phyloP scores from a whole-genome alignment of 306 rosid species.

The Prunus mongolica region DNA sequence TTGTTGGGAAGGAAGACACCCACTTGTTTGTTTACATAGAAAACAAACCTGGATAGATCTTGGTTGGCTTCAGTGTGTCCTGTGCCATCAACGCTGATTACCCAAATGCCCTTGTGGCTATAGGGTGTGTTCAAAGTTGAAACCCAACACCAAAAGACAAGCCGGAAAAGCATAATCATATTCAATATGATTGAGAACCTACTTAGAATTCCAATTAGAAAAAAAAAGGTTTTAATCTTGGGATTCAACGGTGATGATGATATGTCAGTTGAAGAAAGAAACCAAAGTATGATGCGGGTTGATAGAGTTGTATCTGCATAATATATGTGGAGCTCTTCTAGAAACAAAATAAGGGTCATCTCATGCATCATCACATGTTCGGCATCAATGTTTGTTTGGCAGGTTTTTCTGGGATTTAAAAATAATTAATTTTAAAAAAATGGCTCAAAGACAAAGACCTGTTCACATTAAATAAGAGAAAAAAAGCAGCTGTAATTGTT shows the following conservation, averaged over 20 bases:
- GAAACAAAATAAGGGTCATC: conserved; percentile 6
- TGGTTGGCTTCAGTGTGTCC: conserved; percentile 12
- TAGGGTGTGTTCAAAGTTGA: neutral
- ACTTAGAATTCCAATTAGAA: conserved; percentile 14
- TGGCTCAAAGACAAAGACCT: conserved; percentile 4
- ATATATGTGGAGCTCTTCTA: neutral
- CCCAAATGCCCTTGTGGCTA: conserved; percentile 1
- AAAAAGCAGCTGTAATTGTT: conserved; percentile 15
- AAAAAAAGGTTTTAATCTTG: neutral
- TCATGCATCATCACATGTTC: neutral
- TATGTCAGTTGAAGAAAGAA: neutral
- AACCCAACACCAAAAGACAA: conserved; percentile 6
- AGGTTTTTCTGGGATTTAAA: conserved; percentile 1
- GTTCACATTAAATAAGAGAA: conserved; percentile 17
- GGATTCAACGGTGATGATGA: neutral
- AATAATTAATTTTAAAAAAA: neutral
- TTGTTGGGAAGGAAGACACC: conserved; percentile 25
- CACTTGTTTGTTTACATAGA: conserved; percentile 2
- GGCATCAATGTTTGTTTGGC: conserved; percentile 18
- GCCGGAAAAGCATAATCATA: neutral
- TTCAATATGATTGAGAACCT: conserved; percentile 16
- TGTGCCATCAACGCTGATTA: conserved; percentile 5
- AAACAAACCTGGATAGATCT: conserved; percentile 11
- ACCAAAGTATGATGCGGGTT: conserved; percentile 24
- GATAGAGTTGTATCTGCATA: neutral